Evolutionary conservation across 2,329 filamentous ascomycete species (phyloP).

Genomic region (Eurotiales sp.): DNA sequence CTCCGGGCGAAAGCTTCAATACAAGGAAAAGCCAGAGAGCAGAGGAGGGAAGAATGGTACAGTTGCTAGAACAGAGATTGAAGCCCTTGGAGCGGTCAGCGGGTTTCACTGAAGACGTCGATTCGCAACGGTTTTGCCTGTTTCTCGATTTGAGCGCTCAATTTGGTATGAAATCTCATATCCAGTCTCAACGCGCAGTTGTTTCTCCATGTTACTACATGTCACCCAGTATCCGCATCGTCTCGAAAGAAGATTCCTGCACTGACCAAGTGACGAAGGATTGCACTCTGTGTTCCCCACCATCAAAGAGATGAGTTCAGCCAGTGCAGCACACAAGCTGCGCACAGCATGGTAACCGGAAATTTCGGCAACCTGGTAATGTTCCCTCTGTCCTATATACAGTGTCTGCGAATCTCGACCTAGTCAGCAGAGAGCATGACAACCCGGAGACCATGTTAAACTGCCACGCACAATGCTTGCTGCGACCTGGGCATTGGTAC

Average conservation of each 20-base stretch:
- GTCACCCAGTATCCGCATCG: not conserved
- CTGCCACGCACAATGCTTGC: conserved; percentile 8
- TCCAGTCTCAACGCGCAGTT: conserved; percentile 7
- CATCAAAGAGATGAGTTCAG: conserved; percentile 5
- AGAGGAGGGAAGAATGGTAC: conserved; percentile 9
- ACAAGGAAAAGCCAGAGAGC: conserved; percentile 1
- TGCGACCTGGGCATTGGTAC: conserved; percentile 8
- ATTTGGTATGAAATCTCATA: conserved; percentile 8
- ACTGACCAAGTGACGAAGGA: conserved; percentile 4
- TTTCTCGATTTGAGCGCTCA: not conserved
- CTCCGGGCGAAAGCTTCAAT: conserved; percentile 2
- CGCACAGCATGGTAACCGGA: conserved; percentile 6
- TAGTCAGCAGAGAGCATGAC: conserved; percentile 8
- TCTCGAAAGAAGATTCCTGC: not conserved
- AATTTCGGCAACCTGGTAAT: conserved; percentile 7
- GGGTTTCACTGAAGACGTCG: not conserved
- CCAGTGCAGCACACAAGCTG: conserved; percentile 8
- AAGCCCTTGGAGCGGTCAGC: not conserved
- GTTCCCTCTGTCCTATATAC: conserved; percentile 8
- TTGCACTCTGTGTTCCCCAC: conserved; percentile 10
- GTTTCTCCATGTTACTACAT: conserved; percentile 10
- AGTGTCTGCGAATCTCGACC: conserved; percentile 10
- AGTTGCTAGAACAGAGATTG: conserved; percentile 10
- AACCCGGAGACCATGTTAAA: conserved; percentile 7
- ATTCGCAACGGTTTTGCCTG: not conserved